Evolutionary conservation across 441 rosid species (phyloP).

Genomic region (Pelargonium myrrhifolium): DNA sequence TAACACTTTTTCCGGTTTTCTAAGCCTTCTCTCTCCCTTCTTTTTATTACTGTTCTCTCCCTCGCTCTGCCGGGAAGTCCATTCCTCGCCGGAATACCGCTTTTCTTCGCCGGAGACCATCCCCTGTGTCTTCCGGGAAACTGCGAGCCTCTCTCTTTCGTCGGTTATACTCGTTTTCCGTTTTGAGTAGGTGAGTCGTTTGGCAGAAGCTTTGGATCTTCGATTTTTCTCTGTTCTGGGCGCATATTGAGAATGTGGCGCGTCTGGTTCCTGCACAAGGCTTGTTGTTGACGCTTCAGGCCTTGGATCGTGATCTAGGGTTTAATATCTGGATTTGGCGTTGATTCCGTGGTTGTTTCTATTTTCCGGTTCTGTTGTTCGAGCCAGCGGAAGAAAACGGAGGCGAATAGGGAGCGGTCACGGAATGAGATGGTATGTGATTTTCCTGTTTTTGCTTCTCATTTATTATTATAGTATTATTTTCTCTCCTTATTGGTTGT

Average conservation of each 20-base stretch:
- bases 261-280: constrained; percentile 24
- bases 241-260: constrained; percentile 68
- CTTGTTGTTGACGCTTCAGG: constrained; percentile 25
- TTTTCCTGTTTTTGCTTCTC: constrained; percentile 12
- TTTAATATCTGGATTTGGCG: constrained; percentile 29
- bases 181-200: constrained; percentile 16
- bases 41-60: constrained; percentile 27
- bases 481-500: neutral
- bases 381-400: constrained; percentile 41
- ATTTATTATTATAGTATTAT: neutral
- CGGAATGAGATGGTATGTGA: constrained; percentile 86
- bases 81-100: constrained; percentile 24
- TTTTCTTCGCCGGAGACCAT: neutral
- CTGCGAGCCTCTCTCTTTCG: neutral
- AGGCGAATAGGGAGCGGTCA: constrained; percentile 39
- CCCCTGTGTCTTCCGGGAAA: neutral
- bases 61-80: constrained; percentile 29
- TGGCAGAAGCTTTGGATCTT: constrained; percentile 54
- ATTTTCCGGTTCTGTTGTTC: constrained; percentile 19
- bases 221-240: constrained; percentile 31
- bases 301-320: constrained; percentile 74
- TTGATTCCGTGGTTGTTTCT: constrained; percentile 19
- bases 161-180: constrained; percentile 8
- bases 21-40: constrained; percentile 34
- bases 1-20: constrained; percentile 53